Evolutionary conservation across 768 basidiomycete species (phyloP), one percentile per base, ranked within the genome.

Genomic region (Lactarius indigo): DNA sequence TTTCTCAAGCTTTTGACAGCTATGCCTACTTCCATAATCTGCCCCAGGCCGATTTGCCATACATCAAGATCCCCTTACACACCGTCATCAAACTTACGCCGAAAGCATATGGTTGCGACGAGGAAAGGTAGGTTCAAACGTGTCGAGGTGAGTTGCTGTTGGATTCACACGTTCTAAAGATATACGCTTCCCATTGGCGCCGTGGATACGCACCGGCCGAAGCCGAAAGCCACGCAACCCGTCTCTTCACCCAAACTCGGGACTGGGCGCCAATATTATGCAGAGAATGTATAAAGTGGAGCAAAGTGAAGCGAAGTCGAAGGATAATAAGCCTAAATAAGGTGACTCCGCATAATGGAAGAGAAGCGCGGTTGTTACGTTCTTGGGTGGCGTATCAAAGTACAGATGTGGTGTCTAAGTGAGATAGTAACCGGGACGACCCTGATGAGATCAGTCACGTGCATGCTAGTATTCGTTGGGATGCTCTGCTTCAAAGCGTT

Each of bases 61-160:
- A 99, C 75, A 92, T 98, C 82, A 96, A 96, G 80, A 95, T 98
- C 56, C 95, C 95, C 1, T 77, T 96, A 64, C 97, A 99, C 75
- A 99, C 96, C 0, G 90, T 99, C 42, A 97, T 99, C 77, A 98
- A 98, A 78, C 83, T 99, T 56, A 98, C 96, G 1, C 97, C 97
- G 12, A 95, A 93, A 74, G 97, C 97, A 1, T 99, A 98, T 75
- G 97, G 97, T 44, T 98, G 96, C 79, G 95, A 98, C 75, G 97
- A 99, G 75, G 95, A 96, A 76, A 84, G 96, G 91, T 89, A 64
- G 57, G 80, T 60, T 64, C 20, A 15, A 10, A 39, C 35, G 39
- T 37, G 33, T 28, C 31, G 23, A 30, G 15, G 8, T n/a, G 42
- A 50, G 4, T 26, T 54, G 1, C 60, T 55, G 3, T 28, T 7